Base-by-base conservation (phyloP, 768 basidiomycete genomes). In the Lactarius sanguifluus region DNA sequence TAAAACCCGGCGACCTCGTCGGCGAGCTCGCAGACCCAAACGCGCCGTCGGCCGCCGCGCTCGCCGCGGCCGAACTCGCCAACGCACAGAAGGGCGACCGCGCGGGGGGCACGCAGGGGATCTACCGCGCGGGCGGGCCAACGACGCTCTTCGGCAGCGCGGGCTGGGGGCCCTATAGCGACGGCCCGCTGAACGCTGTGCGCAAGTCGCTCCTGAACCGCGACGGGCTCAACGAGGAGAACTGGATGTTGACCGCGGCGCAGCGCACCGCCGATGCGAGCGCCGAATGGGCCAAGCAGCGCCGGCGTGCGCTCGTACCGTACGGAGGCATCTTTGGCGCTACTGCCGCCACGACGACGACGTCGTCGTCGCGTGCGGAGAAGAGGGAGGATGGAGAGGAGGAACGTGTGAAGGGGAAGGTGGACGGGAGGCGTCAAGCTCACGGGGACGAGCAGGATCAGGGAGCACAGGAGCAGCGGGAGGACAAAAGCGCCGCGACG, bases 221-320 rank as follows among this genome's bases (percentile, higher is more conserved):
- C n/a, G 89, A 92, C 66, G 92, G 93, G 1, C 84, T 96, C 12
- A 87, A 84, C 41, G 89, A 87, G 73, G 91, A 95, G 71, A 96
- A 96, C 73, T 98, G 95, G 95, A 96, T 98, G 91, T 81, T 77
- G 72, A 83, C 89, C 77, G 87, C 88, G 67, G 90, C 94, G 1
- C 81, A 79, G 71, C 82, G 89, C 40, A 86, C 87, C 1, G 71
- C 78, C 5, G 86, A 91, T 55, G 80, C 87, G 52, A 88, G 87
- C 58, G 78, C 82, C 34, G 86, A 86, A 69, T 92, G 86, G 86
- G 70, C 79, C 30, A 82, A 80, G 72, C 83, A 84, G 73, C 78
- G 91, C 68, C 79, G 76, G 70, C 84, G 86, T 59, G 79, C 81
- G 20, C 73, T 87, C 70, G 83, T 78, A 63, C 79, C 79, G 59